Conservation (phyloP, 75 land plant genomes). For the Cunninghamia lanceolata region DNA sequence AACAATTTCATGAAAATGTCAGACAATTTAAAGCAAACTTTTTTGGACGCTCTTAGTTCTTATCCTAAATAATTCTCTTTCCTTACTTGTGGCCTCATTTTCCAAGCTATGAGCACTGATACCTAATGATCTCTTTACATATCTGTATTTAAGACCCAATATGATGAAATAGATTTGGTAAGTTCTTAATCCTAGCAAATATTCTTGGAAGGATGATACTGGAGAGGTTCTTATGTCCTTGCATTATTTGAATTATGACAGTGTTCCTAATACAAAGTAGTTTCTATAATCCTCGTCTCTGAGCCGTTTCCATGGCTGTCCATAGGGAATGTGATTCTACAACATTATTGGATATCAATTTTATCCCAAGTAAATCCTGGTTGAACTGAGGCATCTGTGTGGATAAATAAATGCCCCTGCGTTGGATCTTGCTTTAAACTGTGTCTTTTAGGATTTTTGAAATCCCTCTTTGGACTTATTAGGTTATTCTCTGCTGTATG, state of each 20-base stretch:
- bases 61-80: background rate
- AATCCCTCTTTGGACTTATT: background rate
- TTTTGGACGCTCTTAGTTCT: background rate
- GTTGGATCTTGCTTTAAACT: background rate
- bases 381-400: background rate
- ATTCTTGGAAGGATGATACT: background rate
- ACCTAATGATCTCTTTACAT: background rate
- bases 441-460: background rate
- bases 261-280: background rate
- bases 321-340: background rate
- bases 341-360: background rate
- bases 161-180: background rate
- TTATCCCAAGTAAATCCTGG: background rate
- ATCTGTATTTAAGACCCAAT: background rate
- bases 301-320: background rate
- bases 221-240: background rate
- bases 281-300: background rate
- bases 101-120: background rate
- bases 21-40: background rate
- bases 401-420: background rate
- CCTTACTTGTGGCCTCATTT: background rate
- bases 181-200: background rate
- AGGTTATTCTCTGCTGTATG: background rate
- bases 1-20: background rate
- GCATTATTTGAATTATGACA: background rate